A percentile compares a stretch with the other conserved stretches of the same genome.
These are phyloP conservation scores for Kazachstania africana DNA, from an alignment of 805 yeast species.

Conservation along the genomic window DNA sequence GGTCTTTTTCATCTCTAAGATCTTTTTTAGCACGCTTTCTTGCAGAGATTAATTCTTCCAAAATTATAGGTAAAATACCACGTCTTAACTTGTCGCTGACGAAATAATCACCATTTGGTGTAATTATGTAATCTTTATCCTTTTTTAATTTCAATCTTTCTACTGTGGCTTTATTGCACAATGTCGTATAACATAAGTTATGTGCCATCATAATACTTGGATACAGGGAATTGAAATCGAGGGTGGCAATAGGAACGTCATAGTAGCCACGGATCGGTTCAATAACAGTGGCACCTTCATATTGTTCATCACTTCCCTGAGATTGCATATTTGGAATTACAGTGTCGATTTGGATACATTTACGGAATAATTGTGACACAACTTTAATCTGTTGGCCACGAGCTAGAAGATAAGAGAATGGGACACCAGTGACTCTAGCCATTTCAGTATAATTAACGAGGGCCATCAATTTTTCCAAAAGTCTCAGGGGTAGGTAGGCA, in stretches of 20 bases:
- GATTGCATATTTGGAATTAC: conserved; percentile 84
- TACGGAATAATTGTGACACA: conserved; percentile 86
- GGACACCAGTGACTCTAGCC: conserved; percentile 99
- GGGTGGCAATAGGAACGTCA: conserved; percentile 92
- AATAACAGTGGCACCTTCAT: conserved; percentile 98
- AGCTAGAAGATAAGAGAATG: conserved; percentile 75
- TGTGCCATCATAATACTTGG: conserved; percentile 99
- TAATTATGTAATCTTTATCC: conserved; percentile 66
- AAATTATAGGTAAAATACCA: conserved; percentile 86
- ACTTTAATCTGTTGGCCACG: conserved; percentile 98
- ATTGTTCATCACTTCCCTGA: conserved; percentile 77
- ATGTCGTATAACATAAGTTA: conserved; percentile 88
- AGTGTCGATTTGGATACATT: conserved; percentile 75
- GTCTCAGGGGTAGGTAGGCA: conserved; percentile 81
- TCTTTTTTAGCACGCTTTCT: conserved; percentile 90
- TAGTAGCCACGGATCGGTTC: conserved; percentile 94
- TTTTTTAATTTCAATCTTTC: conserved; percentile 50
- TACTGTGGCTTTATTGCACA: conserved; percentile 58
- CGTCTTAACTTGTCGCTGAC: conserved; percentile 57
- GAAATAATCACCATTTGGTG: conserved; percentile 90
- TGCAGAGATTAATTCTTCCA: conserved; percentile 79
- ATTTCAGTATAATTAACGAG: conserved; percentile 94
- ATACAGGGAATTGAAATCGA: conserved; percentile 93
- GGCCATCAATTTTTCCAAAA: conserved; percentile 90
- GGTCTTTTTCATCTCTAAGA: conserved; percentile 84